Evolutionary conservation across 2,329 filamentous ascomycete species (phyloP).

Genomic region (Teratosphaeria viscida): DNA sequence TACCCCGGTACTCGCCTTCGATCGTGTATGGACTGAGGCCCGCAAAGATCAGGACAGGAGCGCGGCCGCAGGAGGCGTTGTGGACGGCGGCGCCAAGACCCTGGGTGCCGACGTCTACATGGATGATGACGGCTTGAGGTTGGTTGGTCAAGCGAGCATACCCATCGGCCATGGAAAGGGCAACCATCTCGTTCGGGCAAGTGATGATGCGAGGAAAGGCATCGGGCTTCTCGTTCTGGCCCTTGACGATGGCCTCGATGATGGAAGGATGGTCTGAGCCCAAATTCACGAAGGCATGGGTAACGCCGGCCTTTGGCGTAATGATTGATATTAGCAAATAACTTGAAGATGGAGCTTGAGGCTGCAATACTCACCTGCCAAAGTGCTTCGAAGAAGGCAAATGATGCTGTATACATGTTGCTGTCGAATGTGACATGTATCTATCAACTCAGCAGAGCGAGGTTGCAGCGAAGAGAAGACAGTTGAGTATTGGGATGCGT

Average conservation of each 20-base stretch:
- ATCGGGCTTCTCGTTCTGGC: conserved; percentile 54
- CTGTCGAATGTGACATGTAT: not conserved
- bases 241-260: conserved; percentile 70
- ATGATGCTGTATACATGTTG: conserved; percentile 58
- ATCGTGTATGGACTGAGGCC: conserved; percentile 67
- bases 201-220: conserved; percentile 66
- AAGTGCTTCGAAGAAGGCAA: conserved; percentile 72
- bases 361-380: conserved; percentile 47
- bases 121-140: conserved; percentile 67
- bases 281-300: conserved; percentile 55
- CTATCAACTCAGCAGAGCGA: not conserved
- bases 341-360: not conserved
- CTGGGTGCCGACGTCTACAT: conserved; percentile 75
- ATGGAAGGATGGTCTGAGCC: conserved; percentile 67
- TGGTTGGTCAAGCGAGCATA: conserved; percentile 62
- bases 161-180: conserved; percentile 70
- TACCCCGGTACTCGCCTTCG: conserved; percentile 66
- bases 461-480: not conserved
- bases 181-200: conserved; percentile 79
- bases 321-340: not conserved
- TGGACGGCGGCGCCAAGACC: conserved; percentile 68
- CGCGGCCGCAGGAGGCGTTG: conserved; percentile 65
- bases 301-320: conserved; percentile 39
- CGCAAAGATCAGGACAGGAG: conserved; percentile 67
- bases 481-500: no score